A percentile compares a stretch with the other conserved stretches of the same genome.
phyloP scores from a whole-genome alignment of 2,329 filamentous ascomycete genomes.

The Biscogniauxia mediterranea region DNA sequence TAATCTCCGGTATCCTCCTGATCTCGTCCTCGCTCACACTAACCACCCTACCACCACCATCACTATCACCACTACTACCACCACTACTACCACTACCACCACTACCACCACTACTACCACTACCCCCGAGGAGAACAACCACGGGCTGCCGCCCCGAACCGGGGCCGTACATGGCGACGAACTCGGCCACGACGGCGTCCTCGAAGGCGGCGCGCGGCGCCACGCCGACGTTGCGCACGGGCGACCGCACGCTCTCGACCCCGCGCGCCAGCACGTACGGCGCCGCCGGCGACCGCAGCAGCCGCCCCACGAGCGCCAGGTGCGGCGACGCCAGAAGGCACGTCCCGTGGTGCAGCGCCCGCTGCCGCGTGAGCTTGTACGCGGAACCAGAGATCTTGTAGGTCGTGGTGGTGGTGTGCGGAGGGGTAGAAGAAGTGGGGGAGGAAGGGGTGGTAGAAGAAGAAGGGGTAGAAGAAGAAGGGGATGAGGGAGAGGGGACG shows the following conservation, averaged over 20 bases:
- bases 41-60: constrained; percentile 26
- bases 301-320: constrained; percentile 63
- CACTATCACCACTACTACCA: too few relatives aligned
- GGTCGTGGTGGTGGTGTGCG: constrained; percentile 35
- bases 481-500: constrained; percentile 1
- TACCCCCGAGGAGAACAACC: background rate
- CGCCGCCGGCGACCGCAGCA: constrained; percentile 76
- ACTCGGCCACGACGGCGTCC: constrained; percentile 61
- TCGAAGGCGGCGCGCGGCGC: constrained; percentile 43
- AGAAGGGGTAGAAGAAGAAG: background rate
- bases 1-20: constrained; percentile 52
- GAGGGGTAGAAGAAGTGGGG: too few relatives aligned
- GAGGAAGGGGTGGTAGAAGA: background rate
- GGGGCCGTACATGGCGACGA: constrained; percentile 62
- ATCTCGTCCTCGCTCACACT: constrained; percentile 49
- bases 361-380: constrained; percentile 81
- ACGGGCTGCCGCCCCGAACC: constrained; percentile 18
- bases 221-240: constrained; percentile 74
- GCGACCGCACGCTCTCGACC: constrained; percentile 86
- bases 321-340: constrained; percentile 79
- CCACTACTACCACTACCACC: constrained; percentile 29
- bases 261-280: constrained; percentile 76
- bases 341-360: constrained; percentile 90
- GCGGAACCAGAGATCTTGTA: constrained; percentile 92
- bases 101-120: constrained; percentile 24